Percentiles rank a stretch among this genome's conserved stretches.
Evolutionary conservation across 2,329 filamentous ascomycete species (phyloP).

Genomic region (Colletotrichum paranaense): DNA sequence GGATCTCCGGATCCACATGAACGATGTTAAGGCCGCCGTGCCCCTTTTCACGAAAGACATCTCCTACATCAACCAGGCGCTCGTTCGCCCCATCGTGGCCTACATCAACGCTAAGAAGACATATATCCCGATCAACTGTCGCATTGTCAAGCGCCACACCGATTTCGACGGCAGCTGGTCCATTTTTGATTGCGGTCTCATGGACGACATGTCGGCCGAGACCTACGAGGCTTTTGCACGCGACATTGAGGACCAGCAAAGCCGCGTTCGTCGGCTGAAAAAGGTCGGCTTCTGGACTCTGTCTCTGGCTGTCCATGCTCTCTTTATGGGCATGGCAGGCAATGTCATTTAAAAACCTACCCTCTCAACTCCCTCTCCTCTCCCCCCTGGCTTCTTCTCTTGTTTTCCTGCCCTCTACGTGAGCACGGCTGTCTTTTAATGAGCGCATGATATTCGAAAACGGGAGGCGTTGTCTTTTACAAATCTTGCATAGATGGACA

Average conservation of each 20-base stretch:
- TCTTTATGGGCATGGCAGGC: slow-evolving; percentile 95
- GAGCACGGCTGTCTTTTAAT: slow-evolving; percentile 26
- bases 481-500: slow-evolving; percentile 21
- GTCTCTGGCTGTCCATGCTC: slow-evolving; percentile 89
- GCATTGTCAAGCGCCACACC: slow-evolving; percentile 86
- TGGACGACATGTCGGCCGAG: slow-evolving; percentile 94
- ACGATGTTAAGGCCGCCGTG: slow-evolving; percentile 92
- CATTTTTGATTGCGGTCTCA: slow-evolving; percentile 89
- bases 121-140: slow-evolving; percentile 94
- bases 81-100: slow-evolving; percentile 94
- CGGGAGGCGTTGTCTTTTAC: slow-evolving; percentile 3
- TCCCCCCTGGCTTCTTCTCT: slow-evolving; percentile 8
- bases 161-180: slow-evolving; percentile 98
- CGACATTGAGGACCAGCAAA: slow-evolving; percentile 90
- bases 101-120: slow-evolving; percentile 97
- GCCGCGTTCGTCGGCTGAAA: slow-evolving; percentile 85
- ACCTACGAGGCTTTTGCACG: slow-evolving; percentile 94
- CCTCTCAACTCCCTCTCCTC: not conserved
- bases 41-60: slow-evolving; percentile 92
- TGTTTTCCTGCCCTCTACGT: not conserved
- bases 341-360: slow-evolving; percentile 65
- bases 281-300: slow-evolving; percentile 98
- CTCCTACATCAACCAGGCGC: slow-evolving; percentile 94
- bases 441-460: slow-evolving; percentile 31
- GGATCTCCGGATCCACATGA: slow-evolving; percentile 94